These are phyloP conservation scores for Shiraia sp. DNA, from an alignment of 2,329 filamentous ascomycete species.

Conservation along the genomic window DNA sequence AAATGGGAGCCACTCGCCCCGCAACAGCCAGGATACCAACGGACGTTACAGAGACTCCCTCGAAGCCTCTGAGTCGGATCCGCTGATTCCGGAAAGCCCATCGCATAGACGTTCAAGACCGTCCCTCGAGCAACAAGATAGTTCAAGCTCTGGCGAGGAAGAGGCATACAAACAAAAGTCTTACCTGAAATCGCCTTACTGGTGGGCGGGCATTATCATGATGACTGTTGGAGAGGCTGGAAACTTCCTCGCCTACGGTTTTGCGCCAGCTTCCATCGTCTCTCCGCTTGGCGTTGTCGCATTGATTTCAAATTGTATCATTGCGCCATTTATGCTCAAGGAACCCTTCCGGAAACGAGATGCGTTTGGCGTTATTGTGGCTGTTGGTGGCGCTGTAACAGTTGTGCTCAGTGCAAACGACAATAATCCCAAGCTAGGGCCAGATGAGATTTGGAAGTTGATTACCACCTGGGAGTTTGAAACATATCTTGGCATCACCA, in stretches of 20 bases:
- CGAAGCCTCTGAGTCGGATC: conserved; percentile 41
- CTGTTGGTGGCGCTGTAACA: conserved; percentile 84
- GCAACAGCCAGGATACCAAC: conserved; percentile 3
- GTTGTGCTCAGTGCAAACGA: conserved; percentile 90
- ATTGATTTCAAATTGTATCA: conserved; percentile 93
- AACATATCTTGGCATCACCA: conserved; percentile 81
- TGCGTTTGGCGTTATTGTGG: conserved; percentile 84
- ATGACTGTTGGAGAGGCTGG: conserved; percentile 93
- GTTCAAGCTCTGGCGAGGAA: conserved; percentile 25
- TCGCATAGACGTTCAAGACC: conserved; percentile 24
- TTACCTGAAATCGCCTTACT: conserved; percentile 90
- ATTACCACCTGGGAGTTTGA: conserved; percentile 90
- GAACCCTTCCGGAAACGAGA: conserved; percentile 85
- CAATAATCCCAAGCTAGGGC: conserved; percentile 87
- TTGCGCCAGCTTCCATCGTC: conserved; percentile 95
- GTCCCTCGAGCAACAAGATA: conserved; percentile 39
- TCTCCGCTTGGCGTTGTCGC: conserved; percentile 97
- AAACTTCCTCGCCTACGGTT: conserved; percentile 96
- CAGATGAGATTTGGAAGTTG: conserved; percentile 84
- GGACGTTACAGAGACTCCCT: conserved; percentile 7
- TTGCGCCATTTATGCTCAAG: conserved; percentile 91
- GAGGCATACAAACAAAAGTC: conserved; percentile 59
- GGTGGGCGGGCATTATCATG: conserved; percentile 92
- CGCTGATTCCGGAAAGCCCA: conserved; percentile 22
- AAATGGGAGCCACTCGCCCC: conserved; percentile 8